Evolutionary conservation across 148 eudicot species (phyloP), one percentile per base, ranked within the genome.

Genomic region (Camellia japonica): DNA sequence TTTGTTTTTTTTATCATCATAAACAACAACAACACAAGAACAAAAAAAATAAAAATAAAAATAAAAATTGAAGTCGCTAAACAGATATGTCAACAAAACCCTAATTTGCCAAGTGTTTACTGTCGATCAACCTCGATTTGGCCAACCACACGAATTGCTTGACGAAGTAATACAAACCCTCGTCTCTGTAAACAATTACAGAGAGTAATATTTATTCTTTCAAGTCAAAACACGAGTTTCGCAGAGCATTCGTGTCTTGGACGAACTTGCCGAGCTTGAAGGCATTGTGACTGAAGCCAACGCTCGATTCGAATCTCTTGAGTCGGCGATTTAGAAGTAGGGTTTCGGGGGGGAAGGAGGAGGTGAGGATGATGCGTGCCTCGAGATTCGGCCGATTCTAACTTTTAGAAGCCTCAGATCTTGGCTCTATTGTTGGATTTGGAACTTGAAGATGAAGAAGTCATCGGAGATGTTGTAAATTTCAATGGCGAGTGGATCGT

Each of bases 181-280:
- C 99, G 15, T 94, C 97, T 5, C 99, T 98, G 79, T 93, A 92
- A 2, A 94, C 92, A 58, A 93, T 1, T n/a, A 88, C 2, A 0
- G 89, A 56, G 41, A 91, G 87, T 11, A 90, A 2, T 9, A 85
- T 3, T 3, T 76, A 68, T 2, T 68, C 73, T 30, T 13, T 69
- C 9, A 80, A 75, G 10, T 58, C 42, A 14, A 68, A 59, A 13
- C 30, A 12, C 0, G 80, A 8, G 11, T 83, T 52, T 0, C 99
- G 91, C 0, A 93, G 76, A 0, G 97, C 85, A 80, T 96, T 96
- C 69, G 93, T 73, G 82, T 93, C 91, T 59, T 96, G 99, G 49
- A 96, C 73, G 85, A 96, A 96, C 42, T 96, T 96, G 0, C 99
- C 99, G 64, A 96, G 87, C 14, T 98, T 92, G 71, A 96, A 96